Conservation (phyloP, 352 stramenopile genomes). For the Poterioochromonas sp. region DNA sequence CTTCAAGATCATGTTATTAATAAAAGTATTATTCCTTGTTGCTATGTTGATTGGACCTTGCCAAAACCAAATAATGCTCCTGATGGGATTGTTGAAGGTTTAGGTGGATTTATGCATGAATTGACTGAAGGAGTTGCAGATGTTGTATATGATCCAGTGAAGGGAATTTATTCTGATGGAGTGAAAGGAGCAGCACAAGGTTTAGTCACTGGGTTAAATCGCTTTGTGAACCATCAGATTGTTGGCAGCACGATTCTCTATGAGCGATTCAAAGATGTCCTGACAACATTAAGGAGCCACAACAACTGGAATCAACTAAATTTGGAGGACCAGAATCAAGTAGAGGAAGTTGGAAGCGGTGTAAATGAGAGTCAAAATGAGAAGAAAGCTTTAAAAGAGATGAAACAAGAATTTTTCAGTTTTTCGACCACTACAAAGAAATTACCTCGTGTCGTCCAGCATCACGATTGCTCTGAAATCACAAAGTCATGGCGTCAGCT, state of each 20-base stretch:
- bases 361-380: too few relatives aligned
- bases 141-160: background rate
- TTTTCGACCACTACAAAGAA: too few relatives aligned
- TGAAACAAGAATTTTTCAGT: too few relatives aligned
- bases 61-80: background rate
- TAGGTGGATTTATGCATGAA: slow-evolving; percentile 9
- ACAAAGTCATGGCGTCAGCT: too few relatives aligned
- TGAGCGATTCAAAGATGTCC: background rate
- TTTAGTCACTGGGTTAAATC: background rate
- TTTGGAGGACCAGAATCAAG: too few relatives aligned
- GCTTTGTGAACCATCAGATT: background rate
- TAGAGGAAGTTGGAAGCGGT: too few relatives aligned
- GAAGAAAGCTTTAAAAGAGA: too few relatives aligned
- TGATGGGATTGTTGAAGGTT: background rate
- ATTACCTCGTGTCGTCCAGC: too few relatives aligned
- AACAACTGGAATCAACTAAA: too few relatives aligned
- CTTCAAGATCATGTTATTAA: background rate
- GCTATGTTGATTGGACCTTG: background rate
- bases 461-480: too few relatives aligned
- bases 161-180: background rate
- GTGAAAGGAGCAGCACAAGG: background rate
- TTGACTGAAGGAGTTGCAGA: background rate
- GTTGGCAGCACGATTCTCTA: background rate
- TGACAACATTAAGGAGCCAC: too few relatives aligned
- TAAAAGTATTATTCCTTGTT: background rate